Conservation (phyloP, 1,284 basidiomycete genomes). For the Sphaerobolus stellatus region DNA sequence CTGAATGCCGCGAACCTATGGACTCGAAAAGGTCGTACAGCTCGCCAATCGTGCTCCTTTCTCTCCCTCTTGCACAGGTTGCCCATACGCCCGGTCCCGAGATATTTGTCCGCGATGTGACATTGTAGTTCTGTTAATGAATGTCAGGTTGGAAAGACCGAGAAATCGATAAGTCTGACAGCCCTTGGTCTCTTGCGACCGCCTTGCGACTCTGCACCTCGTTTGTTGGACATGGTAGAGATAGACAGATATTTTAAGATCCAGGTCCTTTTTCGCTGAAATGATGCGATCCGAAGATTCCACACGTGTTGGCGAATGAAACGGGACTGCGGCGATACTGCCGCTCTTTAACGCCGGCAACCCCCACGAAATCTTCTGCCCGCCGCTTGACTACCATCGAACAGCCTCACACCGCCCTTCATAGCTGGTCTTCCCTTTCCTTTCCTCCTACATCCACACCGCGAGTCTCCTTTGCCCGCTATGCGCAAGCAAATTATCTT, state of each 20-base stretch:
- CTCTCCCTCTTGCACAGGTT: slow-evolving; percentile 78
- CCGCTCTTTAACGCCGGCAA: too few relatives aligned
- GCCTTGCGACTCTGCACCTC: too few relatives aligned
- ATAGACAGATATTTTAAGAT: neutral
- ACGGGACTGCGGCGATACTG: too few relatives aligned
- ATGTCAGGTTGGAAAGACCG: too few relatives aligned
- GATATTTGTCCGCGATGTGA: slow-evolving; percentile 32
- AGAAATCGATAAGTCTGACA: neutral
- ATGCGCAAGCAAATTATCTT: neutral
- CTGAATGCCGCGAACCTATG: slow-evolving; percentile 41
- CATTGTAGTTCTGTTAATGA: neutral
- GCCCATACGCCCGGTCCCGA: slow-evolving; percentile 82
- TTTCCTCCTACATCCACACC: neutral
- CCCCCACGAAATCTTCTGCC: too few relatives aligned
- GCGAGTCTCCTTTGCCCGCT: neutral
- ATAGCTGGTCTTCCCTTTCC: neutral
- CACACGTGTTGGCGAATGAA: neutral
- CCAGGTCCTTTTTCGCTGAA: neutral
- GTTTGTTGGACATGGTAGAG: neutral
- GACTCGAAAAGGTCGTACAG: slow-evolving; percentile 74
- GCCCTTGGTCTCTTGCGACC: neutral
- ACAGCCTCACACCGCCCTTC: too few relatives aligned
- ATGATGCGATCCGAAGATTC: neutral
- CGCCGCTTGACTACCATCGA: too few relatives aligned
- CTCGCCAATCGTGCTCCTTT: slow-evolving; percentile 72